Evolutionary conservation across 2,329 filamentous ascomycete genomes (phyloP), one percentile per base, ranked within the genome.

Genomic region (Verticillium albo-atrum): DNA sequence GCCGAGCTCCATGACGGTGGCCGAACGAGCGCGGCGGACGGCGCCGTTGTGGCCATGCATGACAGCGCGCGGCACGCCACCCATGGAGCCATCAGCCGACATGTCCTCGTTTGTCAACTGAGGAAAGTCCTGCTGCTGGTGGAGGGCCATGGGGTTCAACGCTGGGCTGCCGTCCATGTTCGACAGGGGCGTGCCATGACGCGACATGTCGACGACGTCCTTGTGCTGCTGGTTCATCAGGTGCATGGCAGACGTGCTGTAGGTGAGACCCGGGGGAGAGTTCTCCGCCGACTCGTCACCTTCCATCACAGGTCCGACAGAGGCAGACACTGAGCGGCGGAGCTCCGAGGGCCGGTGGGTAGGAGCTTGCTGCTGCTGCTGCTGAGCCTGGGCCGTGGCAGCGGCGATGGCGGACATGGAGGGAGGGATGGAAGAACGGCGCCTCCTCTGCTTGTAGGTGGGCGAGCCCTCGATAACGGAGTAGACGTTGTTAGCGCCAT

Each of bases 401-500:
- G 86, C 86, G 63, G 88, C 85, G 62, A 89, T 87, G 52, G 84
- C 84, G 60, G 84, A 82, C 72, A 92, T 86, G 66, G 89, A 86
- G 14, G 91, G 89, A 26, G 94, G 92, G 63, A 98, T 92, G 50
- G 94, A 98, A 35, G 95, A 97, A 63, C 95, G 90, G 66, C 95
- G 88, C 74, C 95, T 86, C 68, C 95, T 87, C 81, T 98, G 95
- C 84, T 99, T 99, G 80, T 99, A 99, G 37, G 95, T 98, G 14
- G 95, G 95, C 28, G 95, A 99, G 55, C 95, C 95, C 79, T 99
- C 95, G 71, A 98, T 95, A 55, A 97, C 93, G 55, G 92, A 94
- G 80, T 96, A 97, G 67, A 95, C 90, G 72, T 92, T 96, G 74
- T 89, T 89, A 57, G 80, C 73, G 61, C 82, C 83, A 66, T 91